Evolutionary conservation across 257 asterid species (phyloP).

Genomic region (Fraxinus anomala): DNA sequence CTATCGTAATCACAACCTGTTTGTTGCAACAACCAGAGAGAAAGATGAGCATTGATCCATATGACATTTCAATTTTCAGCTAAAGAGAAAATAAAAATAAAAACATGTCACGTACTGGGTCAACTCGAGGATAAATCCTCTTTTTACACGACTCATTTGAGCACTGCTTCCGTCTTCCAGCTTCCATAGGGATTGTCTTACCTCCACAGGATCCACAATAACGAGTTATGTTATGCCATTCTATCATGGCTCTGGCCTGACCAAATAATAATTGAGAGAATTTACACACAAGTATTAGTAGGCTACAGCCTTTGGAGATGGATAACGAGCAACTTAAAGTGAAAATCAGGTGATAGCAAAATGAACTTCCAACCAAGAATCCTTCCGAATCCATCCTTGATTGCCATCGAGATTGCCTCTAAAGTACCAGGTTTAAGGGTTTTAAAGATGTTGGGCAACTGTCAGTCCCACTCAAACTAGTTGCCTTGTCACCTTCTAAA

Average conservation of each 20-base stretch:
- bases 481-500: background rate
- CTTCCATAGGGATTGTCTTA: constrained; percentile 66
- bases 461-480: background rate
- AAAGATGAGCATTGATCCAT: constrained; percentile 6
- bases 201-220: constrained; percentile 88
- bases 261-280: constrained; percentile 15
- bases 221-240: constrained; percentile 76
- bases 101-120: constrained; percentile 61
- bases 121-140: constrained; percentile 91
- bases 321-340: background rate
- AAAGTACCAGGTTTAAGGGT: background rate
- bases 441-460: background rate
- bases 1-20: constrained; percentile 96
- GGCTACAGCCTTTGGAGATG: background rate
- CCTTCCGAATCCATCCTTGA: background rate
- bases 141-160: constrained; percentile 73
- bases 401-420: background rate
- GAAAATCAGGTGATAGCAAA: background rate
- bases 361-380: background rate
- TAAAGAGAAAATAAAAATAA: background rate
- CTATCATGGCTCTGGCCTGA: constrained; percentile 90
- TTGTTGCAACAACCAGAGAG: constrained; percentile 22
- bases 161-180: constrained; percentile 86
- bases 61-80: constrained; percentile 15
- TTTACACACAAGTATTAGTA: background rate